These are phyloP conservation scores for Tetrahymena elliotti DNA, from an alignment of 73 alveolate genomes.

Conservation along the genomic window DNA sequence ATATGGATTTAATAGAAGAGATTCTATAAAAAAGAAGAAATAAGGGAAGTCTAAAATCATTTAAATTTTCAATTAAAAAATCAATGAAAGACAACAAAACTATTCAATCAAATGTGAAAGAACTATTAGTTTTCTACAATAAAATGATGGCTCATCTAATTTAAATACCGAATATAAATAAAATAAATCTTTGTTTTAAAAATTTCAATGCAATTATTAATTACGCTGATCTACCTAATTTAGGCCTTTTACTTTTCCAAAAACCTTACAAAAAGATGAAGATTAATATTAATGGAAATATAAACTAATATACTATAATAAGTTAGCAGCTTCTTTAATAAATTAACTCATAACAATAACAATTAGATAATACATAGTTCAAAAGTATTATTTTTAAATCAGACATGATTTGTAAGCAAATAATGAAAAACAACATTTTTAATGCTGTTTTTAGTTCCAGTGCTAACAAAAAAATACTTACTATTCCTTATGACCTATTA, in stretches of 20 bases:
- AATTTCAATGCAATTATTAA: not conserved
- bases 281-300: not conserved
- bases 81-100: not conserved
- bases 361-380: not conserved
- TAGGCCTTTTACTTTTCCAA: not conserved
- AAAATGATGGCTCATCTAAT: not conserved
- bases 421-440: not conserved
- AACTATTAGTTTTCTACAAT: not conserved
- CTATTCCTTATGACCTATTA: not conserved
- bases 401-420: not conserved
- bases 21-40: not conserved
- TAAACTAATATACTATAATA: not conserved
- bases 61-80: not conserved
- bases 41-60: not conserved
- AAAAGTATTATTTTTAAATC: not conserved
- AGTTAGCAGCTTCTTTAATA: not conserved
- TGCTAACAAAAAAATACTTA: not conserved
- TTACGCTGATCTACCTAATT: not conserved
- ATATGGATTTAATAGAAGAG: not conserved
- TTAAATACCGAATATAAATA: not conserved
- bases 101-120: not conserved
- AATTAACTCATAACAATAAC: no score
- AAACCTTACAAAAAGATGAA: not conserved
- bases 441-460: not conserved
- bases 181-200: not conserved